These are phyloP conservation scores for Volvox carteri DNA, from an alignment of 163 green algal species.

Conservation along the genomic window DNA sequence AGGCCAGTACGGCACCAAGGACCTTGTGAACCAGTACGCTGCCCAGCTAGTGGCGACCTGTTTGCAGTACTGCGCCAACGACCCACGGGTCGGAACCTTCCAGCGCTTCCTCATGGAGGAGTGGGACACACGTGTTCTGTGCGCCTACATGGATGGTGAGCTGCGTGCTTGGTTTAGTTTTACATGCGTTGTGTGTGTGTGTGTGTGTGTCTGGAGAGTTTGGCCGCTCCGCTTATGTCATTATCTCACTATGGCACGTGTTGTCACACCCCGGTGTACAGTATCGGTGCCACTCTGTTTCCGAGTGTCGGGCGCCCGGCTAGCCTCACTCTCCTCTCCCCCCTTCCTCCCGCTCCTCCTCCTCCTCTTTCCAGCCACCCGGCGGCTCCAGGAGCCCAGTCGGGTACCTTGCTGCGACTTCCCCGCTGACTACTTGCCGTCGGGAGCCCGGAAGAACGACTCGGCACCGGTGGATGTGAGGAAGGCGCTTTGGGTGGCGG, in stretches of 20 bases:
- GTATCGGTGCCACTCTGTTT: too few species aligned
- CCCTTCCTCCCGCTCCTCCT: not conserved
- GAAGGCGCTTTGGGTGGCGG: slow-evolving; percentile 66
- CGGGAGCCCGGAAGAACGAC: slow-evolving; percentile 39
- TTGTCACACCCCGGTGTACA: too few species aligned
- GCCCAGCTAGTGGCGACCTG: slow-evolving; percentile 60
- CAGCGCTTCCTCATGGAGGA: slow-evolving; percentile 60
- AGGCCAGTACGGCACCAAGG: slow-evolving; percentile 65
- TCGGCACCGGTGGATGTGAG: slow-evolving; percentile 56
- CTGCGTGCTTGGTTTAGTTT: too few species aligned
- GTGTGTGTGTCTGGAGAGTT: not conserved
- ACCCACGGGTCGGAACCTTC: slow-evolving; percentile 60
- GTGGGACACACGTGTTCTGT: slow-evolving; percentile 51
- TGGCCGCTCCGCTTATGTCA: too few species aligned
- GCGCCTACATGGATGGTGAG: slow-evolving; percentile 57
- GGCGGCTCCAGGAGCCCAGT: slow-evolving; percentile 51
- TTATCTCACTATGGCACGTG: too few species aligned
- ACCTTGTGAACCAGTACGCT: slow-evolving; percentile 69
- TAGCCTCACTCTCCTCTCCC: not conserved
- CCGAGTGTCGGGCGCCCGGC: too few species aligned
- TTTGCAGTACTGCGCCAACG: slow-evolving; percentile 29
- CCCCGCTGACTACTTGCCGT: slow-evolving; percentile 57
- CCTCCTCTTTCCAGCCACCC: slow-evolving; percentile 25
- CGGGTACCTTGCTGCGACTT: slow-evolving; percentile 63
- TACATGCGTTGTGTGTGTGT: not conserved